Evolutionary conservation across 768 basidiomycete species (phyloP).

Genomic region (Phylloporus arenicola): DNA sequence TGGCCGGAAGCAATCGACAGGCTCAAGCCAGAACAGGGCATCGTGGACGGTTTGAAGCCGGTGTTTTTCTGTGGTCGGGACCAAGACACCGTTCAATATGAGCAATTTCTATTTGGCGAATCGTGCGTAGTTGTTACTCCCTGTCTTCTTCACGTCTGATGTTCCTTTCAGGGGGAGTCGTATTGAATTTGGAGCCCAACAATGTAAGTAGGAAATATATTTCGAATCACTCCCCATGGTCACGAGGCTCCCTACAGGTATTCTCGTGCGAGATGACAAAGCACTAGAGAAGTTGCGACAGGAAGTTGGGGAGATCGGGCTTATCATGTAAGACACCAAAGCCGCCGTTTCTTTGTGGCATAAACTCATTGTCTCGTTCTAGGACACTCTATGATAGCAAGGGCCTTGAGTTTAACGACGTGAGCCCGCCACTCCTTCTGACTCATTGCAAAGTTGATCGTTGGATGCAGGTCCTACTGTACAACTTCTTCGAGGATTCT

Average conservation of each 20-base stretch:
- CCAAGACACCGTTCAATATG: slow-evolving; percentile 37
- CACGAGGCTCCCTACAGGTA: slow-evolving; percentile 37
- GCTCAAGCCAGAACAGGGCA: slow-evolving; percentile 50
- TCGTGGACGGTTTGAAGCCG: slow-evolving; percentile 50
- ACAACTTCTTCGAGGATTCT: slow-evolving; percentile 73
- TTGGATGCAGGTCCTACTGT: slow-evolving; percentile 54
- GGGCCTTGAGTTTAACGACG: slow-evolving; percentile 24
- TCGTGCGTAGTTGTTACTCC: slow-evolving; percentile 43
- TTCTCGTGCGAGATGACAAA: slow-evolving; percentile 59
- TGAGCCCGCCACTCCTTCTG: not conserved
- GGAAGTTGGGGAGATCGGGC: slow-evolving; percentile 55
- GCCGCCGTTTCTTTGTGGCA: too few relatives aligned
- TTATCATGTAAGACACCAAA: slow-evolving; percentile 24
- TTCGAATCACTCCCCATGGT: not conserved
- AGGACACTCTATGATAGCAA: slow-evolving; percentile 33
- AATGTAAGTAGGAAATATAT: slow-evolving; percentile 41
- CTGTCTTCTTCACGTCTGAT: slow-evolving; percentile 6
- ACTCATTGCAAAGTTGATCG: not conserved
- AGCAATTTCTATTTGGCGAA: slow-evolving; percentile 53
- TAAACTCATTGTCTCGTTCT: not conserved
- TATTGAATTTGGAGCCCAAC: slow-evolving; percentile 59
- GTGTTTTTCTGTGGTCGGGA: slow-evolving; percentile 39
- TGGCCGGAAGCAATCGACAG: slow-evolving; percentile 64
- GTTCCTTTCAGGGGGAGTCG: slow-evolving; percentile 35
- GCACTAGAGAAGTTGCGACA: slow-evolving; percentile 43